Percentiles rank a stretch among this genome's conserved stretches.
phyloP scores from a whole-genome alignment of 179 eudicot species.

The Sideroxylon spinosum region DNA sequence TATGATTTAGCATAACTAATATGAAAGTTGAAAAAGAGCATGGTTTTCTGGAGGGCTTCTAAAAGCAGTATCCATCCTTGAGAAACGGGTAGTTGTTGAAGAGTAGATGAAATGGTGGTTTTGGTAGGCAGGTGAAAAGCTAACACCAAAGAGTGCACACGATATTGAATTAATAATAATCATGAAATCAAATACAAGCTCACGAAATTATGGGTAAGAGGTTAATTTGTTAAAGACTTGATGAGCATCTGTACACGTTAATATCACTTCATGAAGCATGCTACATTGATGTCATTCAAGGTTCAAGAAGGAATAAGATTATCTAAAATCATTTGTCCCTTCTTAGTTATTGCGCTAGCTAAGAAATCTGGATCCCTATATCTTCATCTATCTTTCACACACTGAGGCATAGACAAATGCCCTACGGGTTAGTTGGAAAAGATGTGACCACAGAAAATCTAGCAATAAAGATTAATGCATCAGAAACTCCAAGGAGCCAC shows the following conservation, averaged over 20 bases:
- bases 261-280: slow-evolving; percentile 22
- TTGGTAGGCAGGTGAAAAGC: slow-evolving; percentile 17
- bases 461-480: not conserved
- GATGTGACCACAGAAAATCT: not conserved
- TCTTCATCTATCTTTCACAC: not conserved
- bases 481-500: not conserved
- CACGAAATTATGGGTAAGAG: slow-evolving; percentile 15
- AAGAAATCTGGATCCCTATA: slow-evolving; percentile 14
- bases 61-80: not conserved
- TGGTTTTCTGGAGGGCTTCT: not conserved
- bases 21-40: slow-evolving; percentile 5
- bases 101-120: slow-evolving; percentile 27
- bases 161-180: not conserved
- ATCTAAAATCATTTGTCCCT: slow-evolving; percentile 38
- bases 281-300: slow-evolving; percentile 26
- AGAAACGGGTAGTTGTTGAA: slow-evolving; percentile 30
- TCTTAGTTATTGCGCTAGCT: slow-evolving; percentile 33
- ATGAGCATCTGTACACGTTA: slow-evolving; percentile 14
- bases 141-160: slow-evolving; percentile 6
- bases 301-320: slow-evolving; percentile 28
- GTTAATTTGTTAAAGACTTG: not conserved
- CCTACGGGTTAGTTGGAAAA: not conserved
- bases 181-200: slow-evolving; percentile 15
- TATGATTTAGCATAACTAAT: not conserved
- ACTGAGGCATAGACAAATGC: not conserved